Evolutionary conservation across 2,329 filamentous ascomycete species (phyloP).

Genomic region (Fusarium pseudocircinatum): DNA sequence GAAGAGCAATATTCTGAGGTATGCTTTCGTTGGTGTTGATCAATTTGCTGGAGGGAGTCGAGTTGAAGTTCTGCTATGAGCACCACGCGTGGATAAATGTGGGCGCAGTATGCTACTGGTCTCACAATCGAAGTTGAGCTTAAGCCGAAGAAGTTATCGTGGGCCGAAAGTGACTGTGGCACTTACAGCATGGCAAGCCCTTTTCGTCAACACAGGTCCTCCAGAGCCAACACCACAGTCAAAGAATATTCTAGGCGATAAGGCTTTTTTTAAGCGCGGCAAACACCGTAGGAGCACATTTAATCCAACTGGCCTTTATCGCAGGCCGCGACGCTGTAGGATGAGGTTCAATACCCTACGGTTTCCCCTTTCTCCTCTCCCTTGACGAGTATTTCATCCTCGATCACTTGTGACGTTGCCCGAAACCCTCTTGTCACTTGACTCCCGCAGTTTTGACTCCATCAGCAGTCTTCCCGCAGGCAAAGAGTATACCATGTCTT

Average conservation of each 20-base stretch:
- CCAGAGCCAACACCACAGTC: not conserved
- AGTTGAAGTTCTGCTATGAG: slow-evolving; percentile 43
- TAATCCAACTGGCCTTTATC: slow-evolving; percentile 44
- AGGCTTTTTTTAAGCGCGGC: not conserved
- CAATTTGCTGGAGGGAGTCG: not conserved
- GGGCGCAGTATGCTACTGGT: slow-evolving; percentile 39
- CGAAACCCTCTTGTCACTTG: slow-evolving; percentile 20
- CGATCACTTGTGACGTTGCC: no score
- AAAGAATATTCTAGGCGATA: not conserved
- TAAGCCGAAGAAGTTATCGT: slow-evolving; percentile 42
- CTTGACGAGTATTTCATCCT: slow-evolving; percentile 44
- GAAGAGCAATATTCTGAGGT: slow-evolving; percentile 11
- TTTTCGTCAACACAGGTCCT: slow-evolving; percentile 41
- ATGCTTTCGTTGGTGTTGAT: slow-evolving; percentile 22
- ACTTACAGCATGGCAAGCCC: slow-evolving; percentile 50
- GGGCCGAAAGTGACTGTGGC: slow-evolving; percentile 45
- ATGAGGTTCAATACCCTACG: slow-evolving; percentile 36
- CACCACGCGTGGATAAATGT: slow-evolving; percentile 33
- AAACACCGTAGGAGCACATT: not conserved
- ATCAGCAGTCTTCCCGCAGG: not conserved
- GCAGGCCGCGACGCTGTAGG: slow-evolving; percentile 46
- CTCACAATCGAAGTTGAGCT: slow-evolving; percentile 42
- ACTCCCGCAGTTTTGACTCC: slow-evolving; percentile 23
- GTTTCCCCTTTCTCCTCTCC: slow-evolving; percentile 1
- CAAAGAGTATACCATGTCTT: not conserved